phyloP scores from a whole-genome alignment of 768 basidiomycete genomes.

The Dictyophora rubrovolvata region DNA sequence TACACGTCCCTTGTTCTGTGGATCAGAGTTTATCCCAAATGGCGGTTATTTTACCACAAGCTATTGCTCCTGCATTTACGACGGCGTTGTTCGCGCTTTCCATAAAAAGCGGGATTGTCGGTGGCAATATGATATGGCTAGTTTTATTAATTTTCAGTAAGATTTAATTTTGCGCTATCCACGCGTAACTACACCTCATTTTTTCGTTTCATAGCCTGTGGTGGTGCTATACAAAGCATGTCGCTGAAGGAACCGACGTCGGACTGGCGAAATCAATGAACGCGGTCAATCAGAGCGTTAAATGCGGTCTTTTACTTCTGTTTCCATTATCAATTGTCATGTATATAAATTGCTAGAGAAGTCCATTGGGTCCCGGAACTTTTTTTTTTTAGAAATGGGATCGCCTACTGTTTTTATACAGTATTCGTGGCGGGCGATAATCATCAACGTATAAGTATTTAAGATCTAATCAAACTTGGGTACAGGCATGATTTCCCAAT shows the following conservation, averaged over 20 bases:
- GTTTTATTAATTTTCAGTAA: slow-evolving; percentile 9
- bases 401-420: not conserved
- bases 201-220: slow-evolving; percentile 3
- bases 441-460: too few species aligned
- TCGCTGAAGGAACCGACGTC: slow-evolving; percentile 9
- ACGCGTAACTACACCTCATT: not conserved
- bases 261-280: slow-evolving; percentile 7
- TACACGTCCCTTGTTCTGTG: not conserved
- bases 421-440: too few species aligned
- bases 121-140: slow-evolving; percentile 14
- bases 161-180: not conserved
- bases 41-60: slow-evolving; percentile 12
- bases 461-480: too few species aligned
- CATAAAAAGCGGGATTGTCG: slow-evolving; percentile 10
- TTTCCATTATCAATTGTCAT: not conserved
- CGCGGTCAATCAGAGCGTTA: too few species aligned
- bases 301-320: too few species aligned
- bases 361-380: not conserved
- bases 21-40: slow-evolving; percentile 11
- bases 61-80: slow-evolving; percentile 13
- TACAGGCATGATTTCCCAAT: too few species aligned
- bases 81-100: slow-evolving; percentile 13
- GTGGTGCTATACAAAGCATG: slow-evolving; percentile 8
- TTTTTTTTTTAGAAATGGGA: not conserved
- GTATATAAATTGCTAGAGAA: not conserved